These are phyloP conservation scores for Perilla frutescens DNA, from an alignment of 257 asterid species.

Conservation along the genomic window DNA sequence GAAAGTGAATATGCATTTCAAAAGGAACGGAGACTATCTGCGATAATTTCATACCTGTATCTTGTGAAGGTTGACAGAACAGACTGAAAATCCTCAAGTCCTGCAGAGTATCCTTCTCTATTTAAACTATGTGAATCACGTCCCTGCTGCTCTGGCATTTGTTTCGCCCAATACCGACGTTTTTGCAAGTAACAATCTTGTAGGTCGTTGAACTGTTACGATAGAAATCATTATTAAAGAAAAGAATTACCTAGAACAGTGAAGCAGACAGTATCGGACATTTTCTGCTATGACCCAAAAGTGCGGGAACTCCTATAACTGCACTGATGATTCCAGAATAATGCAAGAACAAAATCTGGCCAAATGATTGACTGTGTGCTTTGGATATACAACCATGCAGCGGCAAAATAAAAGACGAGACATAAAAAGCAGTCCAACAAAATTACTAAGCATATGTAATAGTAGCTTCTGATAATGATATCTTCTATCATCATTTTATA, in stretches of 20 bases:
- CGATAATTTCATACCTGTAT: conserved; percentile 61
- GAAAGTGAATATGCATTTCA: conserved; percentile 27
- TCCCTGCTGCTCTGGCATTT: conserved; percentile 51
- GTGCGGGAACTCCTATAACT: background rate
- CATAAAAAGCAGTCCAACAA: conserved; percentile 11
- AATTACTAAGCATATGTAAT: background rate
- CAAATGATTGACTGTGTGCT: background rate
- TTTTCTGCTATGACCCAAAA: conserved; percentile 26
- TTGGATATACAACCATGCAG: conserved; percentile 1
- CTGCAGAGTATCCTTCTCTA: conserved; percentile 63
- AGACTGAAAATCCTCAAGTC: conserved; percentile 81
- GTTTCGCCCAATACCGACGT: conserved; percentile 61
- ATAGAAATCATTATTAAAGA: conserved; percentile 16
- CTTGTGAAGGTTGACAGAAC: conserved; percentile 73
- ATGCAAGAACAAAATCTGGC: conserved; percentile 2
- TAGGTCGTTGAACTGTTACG: conserved; percentile 71
- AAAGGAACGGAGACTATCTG: conserved; percentile 23
- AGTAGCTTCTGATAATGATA: conserved; percentile 11
- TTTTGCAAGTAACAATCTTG: conserved; percentile 87
- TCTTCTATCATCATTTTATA: background rate
- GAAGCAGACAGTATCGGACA: conserved; percentile 7
- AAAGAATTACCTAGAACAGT: conserved; percentile 1
- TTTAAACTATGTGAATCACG: conserved; percentile 40
- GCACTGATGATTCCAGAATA: background rate
- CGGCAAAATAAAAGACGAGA: background rate